These are phyloP conservation scores for Pseudonitzschia multiseries DNA, from an alignment of 108 stramenopile species.

Conservation along the genomic window DNA sequence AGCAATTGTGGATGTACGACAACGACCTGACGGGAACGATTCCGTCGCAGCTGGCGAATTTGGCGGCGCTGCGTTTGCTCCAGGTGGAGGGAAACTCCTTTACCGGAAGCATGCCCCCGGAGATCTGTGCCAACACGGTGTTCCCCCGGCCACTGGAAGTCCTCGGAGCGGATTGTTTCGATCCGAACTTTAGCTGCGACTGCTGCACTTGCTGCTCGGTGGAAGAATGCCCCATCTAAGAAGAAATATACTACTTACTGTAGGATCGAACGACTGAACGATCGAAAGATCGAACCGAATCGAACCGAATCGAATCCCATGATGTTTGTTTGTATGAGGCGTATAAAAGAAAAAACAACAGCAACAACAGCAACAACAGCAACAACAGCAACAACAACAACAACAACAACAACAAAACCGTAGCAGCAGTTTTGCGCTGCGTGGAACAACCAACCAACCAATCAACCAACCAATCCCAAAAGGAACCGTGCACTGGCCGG, in stretches of 20 bases:
- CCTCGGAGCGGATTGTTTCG: slow-evolving; percentile 27
- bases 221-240: slow-evolving; percentile 17
- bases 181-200: background rate
- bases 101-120: slow-evolving; percentile 30
- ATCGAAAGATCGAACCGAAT: background rate
- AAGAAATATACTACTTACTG: too few relatives aligned
- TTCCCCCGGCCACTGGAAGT: slow-evolving; percentile 17
- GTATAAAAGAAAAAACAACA: too few relatives aligned
- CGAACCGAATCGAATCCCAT: too few relatives aligned
- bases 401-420: too few relatives aligned
- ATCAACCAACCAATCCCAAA: too few relatives aligned
- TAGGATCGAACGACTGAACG: too few relatives aligned
- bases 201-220: slow-evolving; percentile 34
- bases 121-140: slow-evolving; percentile 20
- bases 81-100: slow-evolving; percentile 34
- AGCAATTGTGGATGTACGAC: slow-evolving; percentile 35
- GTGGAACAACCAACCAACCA: too few relatives aligned
- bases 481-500: too few relatives aligned
- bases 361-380: too few relatives aligned
- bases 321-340: too few relatives aligned
- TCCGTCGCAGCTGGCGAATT: slow-evolving; percentile 20
- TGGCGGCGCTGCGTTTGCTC: slow-evolving; percentile 16
- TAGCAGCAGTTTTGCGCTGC: too few relatives aligned
- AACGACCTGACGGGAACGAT: slow-evolving; percentile 31
- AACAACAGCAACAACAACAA: too few relatives aligned